Base-by-base conservation (phyloP, 805 yeast genomes). In the Kurtzmaniella cleridarum region DNA sequence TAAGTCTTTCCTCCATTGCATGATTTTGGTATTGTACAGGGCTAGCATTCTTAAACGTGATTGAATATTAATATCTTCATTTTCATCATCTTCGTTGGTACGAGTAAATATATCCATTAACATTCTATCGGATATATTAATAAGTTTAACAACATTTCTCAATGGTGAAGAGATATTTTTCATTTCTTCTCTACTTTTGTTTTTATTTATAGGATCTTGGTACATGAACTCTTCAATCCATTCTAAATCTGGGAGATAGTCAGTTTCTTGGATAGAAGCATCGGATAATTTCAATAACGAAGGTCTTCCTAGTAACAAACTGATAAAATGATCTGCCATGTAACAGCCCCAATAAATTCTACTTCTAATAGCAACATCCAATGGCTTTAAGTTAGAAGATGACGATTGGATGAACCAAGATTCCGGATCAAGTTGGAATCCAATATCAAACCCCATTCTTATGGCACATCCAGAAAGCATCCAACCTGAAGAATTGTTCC, bases 261-360 rank as follows among this genome's bases (percentile, higher is more conserved):
- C 75, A 13, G 80, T 68, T 43, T 76, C 82, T 0, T 79, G 78
- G 11, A 79, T 76, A 0, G 83, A 71, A 0, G 84, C 76, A 45
- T 79, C 80, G 32, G 73, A 66, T 36, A 74, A 64, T 48, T 78
- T 75, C 36, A 79, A 54, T 1, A 73, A 57, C 0, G 81, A 71
- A 0, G 83, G 81, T 37, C 84, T 58, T 3, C 86, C 86, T 34
- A 78, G 56, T 36, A 78, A 60, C 28, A 79, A 57, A 50, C 81
- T 73, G 27, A 79, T 75, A 47, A 79, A 75, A 51, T 78, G 84
- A 53, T 79, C 86, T 2, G 80, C 81, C 41, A 79, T 60, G 53
- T 73, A 79, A 36, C 79, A 71, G 3, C 85, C 85, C 86, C 86
- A 79, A 51, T 75, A 76, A 9, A 79, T 75, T 41, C 86, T 60